Evolutionary conservation across 1,284 basidiomycete species (phyloP), one percentile per base, ranked within the genome.

Genomic region (Porphyrellus sp.): DNA sequence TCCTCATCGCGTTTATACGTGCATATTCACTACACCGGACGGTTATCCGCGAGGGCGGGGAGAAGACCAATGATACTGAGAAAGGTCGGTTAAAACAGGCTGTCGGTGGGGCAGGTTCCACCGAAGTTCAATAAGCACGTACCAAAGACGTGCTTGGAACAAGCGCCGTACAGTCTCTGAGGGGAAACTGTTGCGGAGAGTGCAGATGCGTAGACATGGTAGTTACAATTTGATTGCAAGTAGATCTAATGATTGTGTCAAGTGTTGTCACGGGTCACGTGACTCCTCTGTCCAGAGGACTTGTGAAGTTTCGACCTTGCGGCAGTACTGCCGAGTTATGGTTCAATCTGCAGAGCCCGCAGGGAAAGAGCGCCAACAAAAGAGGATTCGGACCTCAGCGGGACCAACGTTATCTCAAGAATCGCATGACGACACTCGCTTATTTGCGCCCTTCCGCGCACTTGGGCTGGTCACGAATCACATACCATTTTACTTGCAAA

Each of bases 371-470:
- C 66, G 50, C 9, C 66, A 58, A n/a, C 62, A 51, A 46, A 66
- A 62, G 47, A 68, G 40, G 46, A 49, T 47, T 16, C 61, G 55
- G 40, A 64, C 52, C 28, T 56, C 54, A 5, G 28, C 38, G 23
- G 52, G 55, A 46, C 15, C 23, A 7, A 48, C 37, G 8, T 30
- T 28, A 8, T 39, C 50, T 6, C 51, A 50, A 51, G 56, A 49
- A 38, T 20, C 37, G 9, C 46, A 57, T 12, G 59, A 53, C 31
- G 74, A 77, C 60, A 75, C 76, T 2, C 77, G 79, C 39, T 81
- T 99, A 44, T 99, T 97, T 71, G 89, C 88, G 5, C 97, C 97
- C 6, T 99, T 99, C 70, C 83, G 97, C 55, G 94, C 94, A 3
- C 82, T 99, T 13, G 95, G 96, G 24, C 81, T 94, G 58, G 82